These are phyloP conservation scores for Saksenaea vasiformis DNA, from an alignment of 371 early-diverging fungal genomes.

Conservation along the genomic window DNA sequence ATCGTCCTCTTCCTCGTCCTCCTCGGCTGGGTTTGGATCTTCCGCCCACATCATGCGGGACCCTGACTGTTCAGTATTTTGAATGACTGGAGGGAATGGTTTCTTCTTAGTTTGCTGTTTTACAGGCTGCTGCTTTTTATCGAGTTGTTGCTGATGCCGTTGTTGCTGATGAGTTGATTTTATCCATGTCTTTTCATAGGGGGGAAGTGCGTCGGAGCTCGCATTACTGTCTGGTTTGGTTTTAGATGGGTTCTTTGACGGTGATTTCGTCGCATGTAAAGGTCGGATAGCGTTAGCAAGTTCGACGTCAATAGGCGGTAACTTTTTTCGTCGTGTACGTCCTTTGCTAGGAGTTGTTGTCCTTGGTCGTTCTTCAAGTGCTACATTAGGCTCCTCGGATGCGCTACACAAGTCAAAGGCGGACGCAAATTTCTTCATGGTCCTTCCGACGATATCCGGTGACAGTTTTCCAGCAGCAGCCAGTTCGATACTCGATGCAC, in stretches of 20 bases:
- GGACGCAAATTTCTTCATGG: constrained; percentile 24
- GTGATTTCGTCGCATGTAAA: neutral
- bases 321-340: constrained; percentile 9
- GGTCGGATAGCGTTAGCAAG: constrained; percentile 19
- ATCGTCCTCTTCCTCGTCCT: neutral
- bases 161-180: constrained; percentile 4
- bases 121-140: constrained; percentile 3
- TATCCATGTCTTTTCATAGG: constrained; percentile 11
- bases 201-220: constrained; percentile 7
- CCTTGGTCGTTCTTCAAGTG: constrained; percentile 11
- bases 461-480: neutral
- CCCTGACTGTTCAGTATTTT: neutral
- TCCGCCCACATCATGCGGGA: neutral
- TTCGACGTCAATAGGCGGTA: constrained; percentile 28
- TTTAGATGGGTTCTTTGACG: neutral
- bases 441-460: constrained; percentile 2
- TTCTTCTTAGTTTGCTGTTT: constrained; percentile 2
- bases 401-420: constrained; percentile 15
- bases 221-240: neutral
- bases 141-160: constrained; percentile 8
- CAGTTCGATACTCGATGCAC: constrained; percentile 2
- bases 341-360: constrained; percentile 21
- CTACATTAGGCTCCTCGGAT: constrained; percentile 1
- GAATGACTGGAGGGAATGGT: neutral
- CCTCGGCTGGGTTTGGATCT: neutral